phyloP scores from a whole-genome alignment of 1,139 yeast genomes.

The Hyphopichia wangnamkhiaoensis region DNA sequence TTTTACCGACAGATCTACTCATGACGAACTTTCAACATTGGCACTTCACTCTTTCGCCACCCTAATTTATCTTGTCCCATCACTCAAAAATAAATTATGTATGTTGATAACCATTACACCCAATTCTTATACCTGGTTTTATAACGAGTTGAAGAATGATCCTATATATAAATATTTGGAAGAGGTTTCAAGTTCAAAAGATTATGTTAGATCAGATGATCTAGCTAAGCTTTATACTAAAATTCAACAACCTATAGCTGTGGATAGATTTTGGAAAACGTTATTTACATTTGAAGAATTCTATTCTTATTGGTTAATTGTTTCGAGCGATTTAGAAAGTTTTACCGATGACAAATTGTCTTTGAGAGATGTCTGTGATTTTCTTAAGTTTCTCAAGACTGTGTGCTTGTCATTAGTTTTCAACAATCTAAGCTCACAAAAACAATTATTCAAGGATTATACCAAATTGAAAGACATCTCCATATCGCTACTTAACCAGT shows the following conservation, averaged over 20 bases:
- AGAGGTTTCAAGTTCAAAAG: constrained; percentile 11
- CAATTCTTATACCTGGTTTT: constrained; percentile 33
- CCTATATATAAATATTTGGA: constrained; percentile 19
- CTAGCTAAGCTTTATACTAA: constrained; percentile 12
- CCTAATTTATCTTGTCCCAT: constrained; percentile 32
- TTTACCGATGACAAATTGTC: constrained; percentile 47
- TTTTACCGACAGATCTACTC: constrained; percentile 12
- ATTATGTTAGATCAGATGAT: constrained; percentile 21
- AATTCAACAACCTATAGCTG: constrained; percentile 3
- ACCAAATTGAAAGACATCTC: constrained; percentile 38
- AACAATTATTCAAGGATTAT: constrained; percentile 15
- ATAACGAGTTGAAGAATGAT: constrained; percentile 17
- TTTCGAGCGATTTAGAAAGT: constrained; percentile 72
- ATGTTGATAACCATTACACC: constrained; percentile 40
- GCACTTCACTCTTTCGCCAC: constrained; percentile 26
- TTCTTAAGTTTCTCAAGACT: constrained; percentile 53
- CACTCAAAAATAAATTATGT: constrained; percentile 31
- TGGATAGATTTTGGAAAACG: constrained; percentile 33
- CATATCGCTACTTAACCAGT: constrained; percentile 60
- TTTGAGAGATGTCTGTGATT: constrained; percentile 41
- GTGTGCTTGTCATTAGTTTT: constrained; percentile 60
- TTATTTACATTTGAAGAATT: constrained; percentile 40
- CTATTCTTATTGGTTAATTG: constrained; percentile 51
- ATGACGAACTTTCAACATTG: constrained; percentile 10
- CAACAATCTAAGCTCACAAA: constrained; percentile 20